Base-by-base conservation (phyloP, 164 flowering plant species). In the Kalanchoe fedtschenkoi region DNA sequence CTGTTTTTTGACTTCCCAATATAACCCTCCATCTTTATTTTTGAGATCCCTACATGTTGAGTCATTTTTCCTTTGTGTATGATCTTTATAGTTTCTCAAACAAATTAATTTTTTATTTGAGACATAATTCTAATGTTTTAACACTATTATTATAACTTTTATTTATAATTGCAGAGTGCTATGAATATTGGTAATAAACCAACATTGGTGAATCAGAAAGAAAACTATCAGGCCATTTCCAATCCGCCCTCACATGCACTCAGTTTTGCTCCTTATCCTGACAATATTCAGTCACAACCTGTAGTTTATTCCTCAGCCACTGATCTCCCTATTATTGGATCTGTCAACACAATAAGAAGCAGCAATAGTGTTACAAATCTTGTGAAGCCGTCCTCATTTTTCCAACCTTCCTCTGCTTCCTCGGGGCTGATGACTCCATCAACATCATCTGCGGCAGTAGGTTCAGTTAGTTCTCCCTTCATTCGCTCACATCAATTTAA, bases 301-400 rank as follows among this genome's bases (percentile, higher is more conserved):
- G 34, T 59, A 39, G 15, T 74, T 19, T 41, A 72, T 69, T 51
- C 79, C 33, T 38, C 73, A 13, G n/a, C 74, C 34, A 41, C 63
- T 42, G 38, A 67, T 22, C 16, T 57, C 28, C 42, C 68, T 2
- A 60, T 56, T 5, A 62, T 55, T 54, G 80, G 70, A 7, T 22
- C 71, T 24, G 22, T 69, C 34, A 75, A 79, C 28, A 62, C 70
- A 11, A 61, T 39, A 28, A 59, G 38, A 46, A 71, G 56, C 61
- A 39, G 61, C 58, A 72, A 67, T 65, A 70, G 41, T 10, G 43
- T 68, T 21, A 65, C 74, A 46, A 74, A 74, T 68, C 83, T 77
- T 34, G 71, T 79, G 32, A 78, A 68, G 72, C 86, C 89, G 15
- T 78, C 80, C 39, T 62, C 81, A 0, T 81, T 83, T 57, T 69